Conservation (phyloP, 768 basidiomycete species). For the Pulveroboletus sp. region DNA sequence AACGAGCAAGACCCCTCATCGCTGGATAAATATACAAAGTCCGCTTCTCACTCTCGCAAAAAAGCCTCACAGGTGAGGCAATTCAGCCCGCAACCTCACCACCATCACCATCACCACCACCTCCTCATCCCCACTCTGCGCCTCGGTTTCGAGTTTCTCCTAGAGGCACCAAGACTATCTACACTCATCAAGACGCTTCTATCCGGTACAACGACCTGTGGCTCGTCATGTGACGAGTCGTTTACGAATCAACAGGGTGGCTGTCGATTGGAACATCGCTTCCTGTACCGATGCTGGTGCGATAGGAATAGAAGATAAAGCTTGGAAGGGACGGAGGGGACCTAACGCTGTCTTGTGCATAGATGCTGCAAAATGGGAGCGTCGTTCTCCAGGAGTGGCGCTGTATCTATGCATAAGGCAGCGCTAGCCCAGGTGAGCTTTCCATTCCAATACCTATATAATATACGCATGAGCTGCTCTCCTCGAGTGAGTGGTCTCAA, state of each 20-base stretch:
- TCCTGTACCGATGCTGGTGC: neutral
- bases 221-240: neutral
- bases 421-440: no score
- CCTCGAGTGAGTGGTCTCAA: neutral
- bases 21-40: no score
- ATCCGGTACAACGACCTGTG: no score
- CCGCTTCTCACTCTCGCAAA: neutral
- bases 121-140: no score
- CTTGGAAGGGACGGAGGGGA: no score
- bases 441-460: no score
- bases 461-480: neutral
- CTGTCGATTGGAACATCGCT: neutral
- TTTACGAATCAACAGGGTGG: no score
- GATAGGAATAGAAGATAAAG: neutral
- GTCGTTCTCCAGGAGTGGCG: slow-evolving; percentile 13
- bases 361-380: slow-evolving; percentile 13
- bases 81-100: neutral
- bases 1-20: no score
- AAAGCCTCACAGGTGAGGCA: neutral
- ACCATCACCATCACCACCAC: neutral
- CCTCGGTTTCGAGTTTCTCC: neutral
- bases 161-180: neutral
- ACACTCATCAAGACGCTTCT: no score
- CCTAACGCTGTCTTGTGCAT: neutral
- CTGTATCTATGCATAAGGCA: neutral